Percentiles rank a stretch among this genome's conserved stretches.
Evolutionary conservation across 192 early-diverging fungal species (phyloP).

Genomic region (Linnemannia elongata): DNA sequence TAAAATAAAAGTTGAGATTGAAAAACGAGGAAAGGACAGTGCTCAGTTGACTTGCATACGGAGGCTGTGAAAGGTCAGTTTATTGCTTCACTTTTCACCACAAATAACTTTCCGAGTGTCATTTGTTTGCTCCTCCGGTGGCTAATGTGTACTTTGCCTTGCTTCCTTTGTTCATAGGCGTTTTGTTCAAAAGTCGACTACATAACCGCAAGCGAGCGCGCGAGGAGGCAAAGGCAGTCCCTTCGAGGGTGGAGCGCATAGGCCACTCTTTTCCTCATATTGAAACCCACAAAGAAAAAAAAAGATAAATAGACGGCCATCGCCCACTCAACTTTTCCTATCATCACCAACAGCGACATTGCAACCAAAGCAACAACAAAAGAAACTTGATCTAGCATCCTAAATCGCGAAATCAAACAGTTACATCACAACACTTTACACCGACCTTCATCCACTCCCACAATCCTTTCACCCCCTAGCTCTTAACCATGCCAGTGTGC

Average conservation of each 20-base stretch:
- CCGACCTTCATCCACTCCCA: no score
- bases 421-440: background rate
- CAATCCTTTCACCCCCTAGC: background rate
- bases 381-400: background rate
- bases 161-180: background rate
- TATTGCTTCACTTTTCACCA: background rate
- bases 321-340: background rate
- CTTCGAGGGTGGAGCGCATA: background rate
- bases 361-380: background rate
- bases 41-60: no score
- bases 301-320: background rate
- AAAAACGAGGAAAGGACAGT: no score
- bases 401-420: background rate
- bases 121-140: background rate
- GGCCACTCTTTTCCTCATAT: background rate
- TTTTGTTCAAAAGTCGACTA: constrained; percentile 1
- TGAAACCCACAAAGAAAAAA: background rate
- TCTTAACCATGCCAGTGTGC: constrained; percentile 12
- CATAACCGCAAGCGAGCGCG: background rate
- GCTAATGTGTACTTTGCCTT: no score
- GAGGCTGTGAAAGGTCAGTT: no score
- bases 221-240: background rate
- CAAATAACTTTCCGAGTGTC: background rate
- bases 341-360: background rate
- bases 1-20: no score